phyloP scores from a whole-genome alignment of 1,139 yeast genomes.

The Suhomyces guaymorum region DNA sequence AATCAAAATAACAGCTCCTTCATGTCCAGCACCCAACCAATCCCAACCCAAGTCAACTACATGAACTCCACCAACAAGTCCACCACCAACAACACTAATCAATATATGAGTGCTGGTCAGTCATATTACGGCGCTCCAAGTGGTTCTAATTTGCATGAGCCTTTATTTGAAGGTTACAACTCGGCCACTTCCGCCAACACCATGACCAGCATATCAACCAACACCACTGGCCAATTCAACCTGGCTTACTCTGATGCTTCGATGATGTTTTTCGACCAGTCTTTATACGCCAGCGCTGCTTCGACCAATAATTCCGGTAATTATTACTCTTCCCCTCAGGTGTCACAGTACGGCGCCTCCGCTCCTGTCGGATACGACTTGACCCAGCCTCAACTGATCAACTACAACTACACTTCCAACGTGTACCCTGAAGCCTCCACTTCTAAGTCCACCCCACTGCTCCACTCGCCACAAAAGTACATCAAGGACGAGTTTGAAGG shows the following conservation, averaged over 20 bases:
- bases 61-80: slow-evolving; percentile 3
- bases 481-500: slow-evolving; percentile 8
- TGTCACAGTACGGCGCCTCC: slow-evolving; percentile 4
- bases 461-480: slow-evolving; percentile 9
- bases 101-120: slow-evolving; percentile 20
- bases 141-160: background rate
- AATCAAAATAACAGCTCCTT: background rate
- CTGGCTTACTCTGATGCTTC: slow-evolving; percentile 8
- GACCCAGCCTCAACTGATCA: slow-evolving; percentile 7
- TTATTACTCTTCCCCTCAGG: slow-evolving; percentile 8
- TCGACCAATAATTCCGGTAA: slow-evolving; percentile 8
- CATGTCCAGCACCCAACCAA: slow-evolving; percentile 1
- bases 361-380: slow-evolving; percentile 4
- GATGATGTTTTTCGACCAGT: slow-evolving; percentile 9
- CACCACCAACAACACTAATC: slow-evolving; percentile 1
- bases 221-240: slow-evolving; percentile 1
- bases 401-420: slow-evolving; percentile 11
- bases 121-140: slow-evolving; percentile 14
- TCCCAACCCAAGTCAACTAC: no score
- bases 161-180: background rate
- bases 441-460: slow-evolving; percentile 6
- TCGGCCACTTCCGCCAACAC: background rate
- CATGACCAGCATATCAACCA: slow-evolving; percentile 2
- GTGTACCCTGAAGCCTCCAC: background rate
- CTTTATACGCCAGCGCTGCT: slow-evolving; percentile 3